Base-by-base conservation (phyloP, 2,329 filamentous ascomycete genomes). In the Fusarium sp. region DNA sequence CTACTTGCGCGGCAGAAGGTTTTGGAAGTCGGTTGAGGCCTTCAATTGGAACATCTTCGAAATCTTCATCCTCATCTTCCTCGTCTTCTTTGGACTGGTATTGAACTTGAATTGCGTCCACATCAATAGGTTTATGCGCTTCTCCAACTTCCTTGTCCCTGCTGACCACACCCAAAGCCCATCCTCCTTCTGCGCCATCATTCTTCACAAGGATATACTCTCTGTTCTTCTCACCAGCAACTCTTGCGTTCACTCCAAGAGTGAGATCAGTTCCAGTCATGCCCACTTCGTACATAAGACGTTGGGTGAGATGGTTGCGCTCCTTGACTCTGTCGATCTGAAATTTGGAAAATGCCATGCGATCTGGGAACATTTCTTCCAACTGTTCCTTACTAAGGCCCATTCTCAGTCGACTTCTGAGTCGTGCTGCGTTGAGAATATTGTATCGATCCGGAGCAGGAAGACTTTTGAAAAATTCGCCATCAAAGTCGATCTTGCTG, bases 191-290 rank as follows among this genome's bases (percentile, higher is more conserved):
- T 2, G 94, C 94, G 1, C 94, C 93, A 46, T 97, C 94, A 74
- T 98, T 98, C 81, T 96, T 97, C 41, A 99, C 94, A 6, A 99
- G 84, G 15, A 99, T 94, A 76, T 99, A 99, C 79, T 99, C 96
- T 75, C 93, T 91, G 16, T 94, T 93, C 75, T 91, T 94, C 77
- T 99, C 96, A 52, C 96, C 90, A 16, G 92, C 91, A 70, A 97
- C 88, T 54, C 94, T 86, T 52, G 85, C 86, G 49, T 88, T 88
- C 3, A 87, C 86, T 10, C 87, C 85, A 58, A 93, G 87, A 25
- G 92, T 91, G 41, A 91, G 82, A 74, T 95, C 92, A 18, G 91
- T 88, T 20, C 88, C 91, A 22, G 90, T 91, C 93, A 97, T 97
- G 38, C 94, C 95, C 73, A 95, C 94, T 74, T 99, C 88, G 74